Conservation (phyloP, 2,329 filamentous ascomycete genomes). For the Stemphylium vesicarium region DNA sequence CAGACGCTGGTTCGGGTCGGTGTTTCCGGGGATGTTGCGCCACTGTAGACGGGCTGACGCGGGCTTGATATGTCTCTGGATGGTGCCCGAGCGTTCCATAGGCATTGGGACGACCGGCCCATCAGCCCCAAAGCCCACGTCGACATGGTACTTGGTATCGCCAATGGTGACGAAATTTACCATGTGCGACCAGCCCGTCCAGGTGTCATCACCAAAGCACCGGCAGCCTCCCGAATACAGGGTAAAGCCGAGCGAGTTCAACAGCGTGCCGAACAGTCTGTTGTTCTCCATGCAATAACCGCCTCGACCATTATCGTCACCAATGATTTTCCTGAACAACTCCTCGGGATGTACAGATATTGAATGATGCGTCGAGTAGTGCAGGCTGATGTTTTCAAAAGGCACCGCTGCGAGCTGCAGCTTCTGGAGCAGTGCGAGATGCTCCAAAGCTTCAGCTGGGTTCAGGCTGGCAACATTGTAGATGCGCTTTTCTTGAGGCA, state of each 20-base stretch:
- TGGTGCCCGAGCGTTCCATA: conserved; percentile 35
- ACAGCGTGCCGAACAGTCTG: conserved; percentile 58
- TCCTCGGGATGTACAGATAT: conserved; percentile 58
- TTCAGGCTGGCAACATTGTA: conserved; percentile 32
- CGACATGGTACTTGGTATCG: conserved; percentile 45
- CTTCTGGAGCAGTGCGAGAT: conserved; percentile 41
- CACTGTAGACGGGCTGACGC: conserved; percentile 42
- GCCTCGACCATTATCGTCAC: conserved; percentile 56
- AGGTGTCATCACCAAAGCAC: conserved; percentile 40
- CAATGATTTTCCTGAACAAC: conserved; percentile 63
- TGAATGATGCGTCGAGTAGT: conserved; percentile 50
- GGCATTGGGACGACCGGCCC: conserved; percentile 49
- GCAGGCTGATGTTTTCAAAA: conserved; percentile 64
- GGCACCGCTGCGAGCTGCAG: conserved; percentile 58
- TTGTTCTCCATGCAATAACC: conserved; percentile 70
- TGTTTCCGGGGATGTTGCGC: conserved; percentile 42
- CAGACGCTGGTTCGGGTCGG: conserved; percentile 47
- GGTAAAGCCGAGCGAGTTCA: conserved; percentile 60
- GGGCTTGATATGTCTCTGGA: conserved; percentile 40
- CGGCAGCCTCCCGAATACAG: conserved; percentile 51
- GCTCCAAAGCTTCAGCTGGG: conserved; percentile 32
- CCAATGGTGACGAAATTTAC: conserved; percentile 53
- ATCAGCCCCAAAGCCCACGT: conserved; percentile 53
- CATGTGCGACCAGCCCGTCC: conserved; percentile 52
- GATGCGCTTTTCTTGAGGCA: conserved; percentile 32